Percentiles rank a stretch among this genome's conserved stretches.
Evolutionary conservation across 768 basidiomycete genomes (phyloP).

Genomic region (Suillus spraguei): DNA sequence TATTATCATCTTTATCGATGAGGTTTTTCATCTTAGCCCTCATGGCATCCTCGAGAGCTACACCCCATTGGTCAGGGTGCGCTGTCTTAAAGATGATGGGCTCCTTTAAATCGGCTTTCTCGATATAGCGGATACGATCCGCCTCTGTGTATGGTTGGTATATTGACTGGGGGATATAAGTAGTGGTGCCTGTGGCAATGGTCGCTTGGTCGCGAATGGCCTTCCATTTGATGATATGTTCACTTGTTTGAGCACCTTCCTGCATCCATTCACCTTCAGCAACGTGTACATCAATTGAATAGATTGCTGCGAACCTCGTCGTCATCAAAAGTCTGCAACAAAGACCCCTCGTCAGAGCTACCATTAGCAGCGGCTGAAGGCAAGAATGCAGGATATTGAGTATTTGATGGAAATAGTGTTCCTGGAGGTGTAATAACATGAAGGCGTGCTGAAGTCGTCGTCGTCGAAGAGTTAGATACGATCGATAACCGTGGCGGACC

Average conservation of each 20-base stretch:
- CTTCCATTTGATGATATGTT: slow-evolving; percentile 33
- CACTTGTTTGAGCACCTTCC: slow-evolving; percentile 25
- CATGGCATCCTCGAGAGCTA: slow-evolving; percentile 64
- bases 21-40: slow-evolving; percentile 60
- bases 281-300: not conserved
- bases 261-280: slow-evolving; percentile 8
- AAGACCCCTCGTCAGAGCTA: not conserved
- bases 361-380: not conserved
- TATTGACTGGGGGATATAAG: slow-evolving; percentile 68
- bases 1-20: slow-evolving; percentile 57
- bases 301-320: not conserved
- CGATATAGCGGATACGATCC: slow-evolving; percentile 75
- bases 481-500: no score
- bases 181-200: slow-evolving; percentile 37
- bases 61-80: slow-evolving; percentile 57
- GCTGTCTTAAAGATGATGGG: slow-evolving; percentile 67
- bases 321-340: not conserved
- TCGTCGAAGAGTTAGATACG: no score
- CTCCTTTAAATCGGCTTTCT: slow-evolving; percentile 60
- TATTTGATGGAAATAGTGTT: not conserved
- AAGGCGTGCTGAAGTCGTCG: no score
- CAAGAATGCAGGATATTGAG: not conserved
- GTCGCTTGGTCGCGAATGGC: slow-evolving; percentile 12
- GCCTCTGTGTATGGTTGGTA: slow-evolving; percentile 80
- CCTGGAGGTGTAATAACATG: not conserved